Percentiles rank a stretch among this genome's conserved stretches.
phyloP scores from a whole-genome alignment of 441 rosid genomes.

The Mallotus repandus region DNA sequence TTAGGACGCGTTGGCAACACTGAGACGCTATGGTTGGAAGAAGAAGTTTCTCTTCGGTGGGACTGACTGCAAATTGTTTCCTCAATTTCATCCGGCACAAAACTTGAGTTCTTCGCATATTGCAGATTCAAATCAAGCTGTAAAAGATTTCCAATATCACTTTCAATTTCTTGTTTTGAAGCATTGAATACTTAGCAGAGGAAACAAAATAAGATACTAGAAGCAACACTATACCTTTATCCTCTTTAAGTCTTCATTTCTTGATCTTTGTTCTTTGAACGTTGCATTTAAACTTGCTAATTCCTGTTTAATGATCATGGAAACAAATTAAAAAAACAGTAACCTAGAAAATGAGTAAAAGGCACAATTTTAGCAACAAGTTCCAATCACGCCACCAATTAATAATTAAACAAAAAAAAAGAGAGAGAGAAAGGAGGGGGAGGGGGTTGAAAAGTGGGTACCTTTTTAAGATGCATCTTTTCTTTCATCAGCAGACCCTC shows the following conservation, averaged over 20 bases:
- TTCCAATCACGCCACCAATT: background rate
- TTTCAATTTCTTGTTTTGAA: background rate
- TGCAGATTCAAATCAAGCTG: constrained; percentile 50
- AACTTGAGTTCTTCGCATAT: constrained; percentile 17
- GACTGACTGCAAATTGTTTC: constrained; percentile 19
- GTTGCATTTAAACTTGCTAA: constrained; percentile 40
- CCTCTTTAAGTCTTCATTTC: constrained; percentile 56
- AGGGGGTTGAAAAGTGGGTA: constrained; percentile 11
- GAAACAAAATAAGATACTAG: background rate
- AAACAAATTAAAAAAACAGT: background rate
- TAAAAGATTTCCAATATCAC: background rate
- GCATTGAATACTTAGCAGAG: background rate
- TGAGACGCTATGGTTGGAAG: constrained; percentile 17
- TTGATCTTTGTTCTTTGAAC: constrained; percentile 42
- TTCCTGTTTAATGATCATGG: constrained; percentile 44
- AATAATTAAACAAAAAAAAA: background rate
- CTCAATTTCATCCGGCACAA: constrained; percentile 14
- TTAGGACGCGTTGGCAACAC: background rate
- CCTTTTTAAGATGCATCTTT: constrained; percentile 54
- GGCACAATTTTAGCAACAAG: background rate
- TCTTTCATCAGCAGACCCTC: constrained; percentile 59
- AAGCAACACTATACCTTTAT: constrained; percentile 49
- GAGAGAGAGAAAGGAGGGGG: background rate
- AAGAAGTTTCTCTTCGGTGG: constrained; percentile 18
- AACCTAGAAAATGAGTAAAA: background rate